Conservation (phyloP, 371 early-diverging fungal genomes). For the Rhizopus sp. region DNA sequence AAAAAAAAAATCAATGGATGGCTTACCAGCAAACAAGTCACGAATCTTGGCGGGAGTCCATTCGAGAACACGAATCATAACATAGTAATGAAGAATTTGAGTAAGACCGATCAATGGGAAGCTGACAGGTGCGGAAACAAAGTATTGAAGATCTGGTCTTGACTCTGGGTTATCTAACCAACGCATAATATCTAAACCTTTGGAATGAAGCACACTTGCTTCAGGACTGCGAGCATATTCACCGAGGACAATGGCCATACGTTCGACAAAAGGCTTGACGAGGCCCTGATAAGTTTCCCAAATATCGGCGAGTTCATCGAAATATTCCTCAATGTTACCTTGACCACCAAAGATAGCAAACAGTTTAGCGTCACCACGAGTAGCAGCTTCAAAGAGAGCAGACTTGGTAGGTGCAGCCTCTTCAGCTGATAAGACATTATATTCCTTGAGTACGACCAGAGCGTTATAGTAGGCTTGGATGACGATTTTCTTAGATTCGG, state of each 20-base stretch:
- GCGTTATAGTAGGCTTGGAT: conserved; percentile 85
- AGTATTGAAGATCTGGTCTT: conserved; percentile 81
- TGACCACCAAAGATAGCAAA: conserved; percentile 96
- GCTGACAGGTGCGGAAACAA: conserved; percentile 84
- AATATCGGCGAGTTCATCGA: conserved; percentile 86
- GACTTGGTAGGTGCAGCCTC: conserved; percentile 57
- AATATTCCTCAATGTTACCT: conserved; percentile 94
- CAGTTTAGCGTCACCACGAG: conserved; percentile 66
- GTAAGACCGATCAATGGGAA: conserved; percentile 91
- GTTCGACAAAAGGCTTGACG: conserved; percentile 76
- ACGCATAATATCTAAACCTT: conserved; percentile 83
- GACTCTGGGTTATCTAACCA: conserved; percentile 89
- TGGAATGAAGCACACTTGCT: conserved; percentile 75
- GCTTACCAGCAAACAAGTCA: conserved; percentile 51
- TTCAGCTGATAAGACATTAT: conserved; percentile 42
- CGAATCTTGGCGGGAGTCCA: conserved; percentile 48
- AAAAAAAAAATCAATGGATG: neutral
- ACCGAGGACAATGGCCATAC: conserved; percentile 74
- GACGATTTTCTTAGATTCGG: conserved; percentile 62
- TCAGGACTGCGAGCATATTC: conserved; percentile 71
- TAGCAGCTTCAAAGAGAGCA: conserved; percentile 67
- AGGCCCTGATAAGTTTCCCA: conserved; percentile 83
- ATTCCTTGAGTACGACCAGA: conserved; percentile 66
- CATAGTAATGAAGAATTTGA: conserved; percentile 83
- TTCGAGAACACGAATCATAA: conserved; percentile 65